Percentiles rank a stretch among this genome's conserved stretches.
Conservation (phyloP, 1,139 yeast species). For the Taphrina wiesneri region DNA sequence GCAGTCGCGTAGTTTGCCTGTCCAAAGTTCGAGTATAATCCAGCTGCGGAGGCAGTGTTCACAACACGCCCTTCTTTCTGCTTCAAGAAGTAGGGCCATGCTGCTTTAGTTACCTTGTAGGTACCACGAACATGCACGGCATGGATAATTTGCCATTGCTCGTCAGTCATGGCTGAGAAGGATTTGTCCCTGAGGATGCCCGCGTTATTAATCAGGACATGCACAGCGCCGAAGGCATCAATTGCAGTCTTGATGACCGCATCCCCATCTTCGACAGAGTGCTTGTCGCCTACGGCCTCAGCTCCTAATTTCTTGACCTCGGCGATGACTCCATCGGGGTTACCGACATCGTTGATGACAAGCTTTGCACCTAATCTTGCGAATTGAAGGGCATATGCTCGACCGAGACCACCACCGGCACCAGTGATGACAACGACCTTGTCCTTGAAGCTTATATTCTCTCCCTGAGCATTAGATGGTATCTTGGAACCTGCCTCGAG, state of each 20-base stretch:
- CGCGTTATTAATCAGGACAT: conserved; percentile 86
- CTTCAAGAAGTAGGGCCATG: conserved; percentile 84
- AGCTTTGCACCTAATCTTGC: conserved; percentile 95
- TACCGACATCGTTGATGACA: conserved; percentile 83
- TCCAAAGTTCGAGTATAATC: conserved; percentile 96
- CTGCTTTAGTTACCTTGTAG: conserved; percentile 78
- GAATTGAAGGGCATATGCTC: conserved; percentile 79
- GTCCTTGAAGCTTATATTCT: conserved; percentile 62
- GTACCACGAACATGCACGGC: conserved; percentile 84
- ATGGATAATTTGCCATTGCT: conserved; percentile 79
- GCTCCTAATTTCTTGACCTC: conserved; percentile 78
- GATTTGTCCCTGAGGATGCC: conserved; percentile 92
- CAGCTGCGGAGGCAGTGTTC: conserved; percentile 92
- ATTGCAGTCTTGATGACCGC: conserved; percentile 78
- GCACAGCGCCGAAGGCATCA: conserved; percentile 77
- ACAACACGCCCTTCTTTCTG: conserved; percentile 80
- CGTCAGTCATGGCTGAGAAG: conserved; percentile 77
- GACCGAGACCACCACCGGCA: conserved; percentile 94
- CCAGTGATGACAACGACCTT: conserved; percentile 93
- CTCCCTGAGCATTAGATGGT: conserved; percentile 60
- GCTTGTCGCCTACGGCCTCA: conserved; percentile 75
- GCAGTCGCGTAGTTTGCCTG: conserved; percentile 96
- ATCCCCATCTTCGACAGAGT: conserved; percentile 75
- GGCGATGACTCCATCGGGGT: conserved; percentile 68
- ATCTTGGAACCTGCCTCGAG: conserved; percentile 44